Conservation (phyloP, 106 monocot genomes). For the Allium fistulosum region DNA sequence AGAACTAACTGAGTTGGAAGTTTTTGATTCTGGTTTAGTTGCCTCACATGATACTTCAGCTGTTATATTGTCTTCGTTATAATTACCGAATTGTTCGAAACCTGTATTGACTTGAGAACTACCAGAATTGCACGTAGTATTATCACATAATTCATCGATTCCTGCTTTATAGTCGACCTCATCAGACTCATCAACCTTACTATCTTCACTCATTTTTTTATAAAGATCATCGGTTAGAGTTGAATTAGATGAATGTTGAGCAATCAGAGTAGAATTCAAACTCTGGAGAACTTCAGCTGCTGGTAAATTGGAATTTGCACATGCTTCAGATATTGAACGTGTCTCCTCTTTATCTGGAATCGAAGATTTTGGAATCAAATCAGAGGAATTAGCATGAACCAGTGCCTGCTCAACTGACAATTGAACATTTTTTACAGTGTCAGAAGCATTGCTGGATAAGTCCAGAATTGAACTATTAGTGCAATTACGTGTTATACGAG, state of each 20-base stretch:
- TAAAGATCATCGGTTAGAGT: not conserved
- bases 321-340: not conserved
- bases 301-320: not conserved
- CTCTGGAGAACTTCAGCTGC: not conserved
- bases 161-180: not conserved
- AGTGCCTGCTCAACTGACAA: not conserved
- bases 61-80: too few relatives aligned
- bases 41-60: too few relatives aligned
- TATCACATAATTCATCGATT: not conserved
- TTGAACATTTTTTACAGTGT: not conserved
- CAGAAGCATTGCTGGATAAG: not conserved
- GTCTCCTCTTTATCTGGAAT: not conserved
- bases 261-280: not conserved
- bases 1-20: not conserved
- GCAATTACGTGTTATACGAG: not conserved
- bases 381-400: too few relatives aligned
- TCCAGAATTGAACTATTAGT: not conserved
- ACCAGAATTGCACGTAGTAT: too few relatives aligned
- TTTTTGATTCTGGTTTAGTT: too few relatives aligned
- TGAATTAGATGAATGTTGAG: not conserved
- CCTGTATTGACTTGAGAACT: too few relatives aligned
- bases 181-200: conserved; percentile 1
- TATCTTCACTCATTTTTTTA: not conserved
- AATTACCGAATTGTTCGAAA: too few relatives aligned
- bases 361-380: not conserved